Base-by-base conservation (phyloP, 202 grass and related monocot species). In the Dendrocalamus latiflorus region DNA sequence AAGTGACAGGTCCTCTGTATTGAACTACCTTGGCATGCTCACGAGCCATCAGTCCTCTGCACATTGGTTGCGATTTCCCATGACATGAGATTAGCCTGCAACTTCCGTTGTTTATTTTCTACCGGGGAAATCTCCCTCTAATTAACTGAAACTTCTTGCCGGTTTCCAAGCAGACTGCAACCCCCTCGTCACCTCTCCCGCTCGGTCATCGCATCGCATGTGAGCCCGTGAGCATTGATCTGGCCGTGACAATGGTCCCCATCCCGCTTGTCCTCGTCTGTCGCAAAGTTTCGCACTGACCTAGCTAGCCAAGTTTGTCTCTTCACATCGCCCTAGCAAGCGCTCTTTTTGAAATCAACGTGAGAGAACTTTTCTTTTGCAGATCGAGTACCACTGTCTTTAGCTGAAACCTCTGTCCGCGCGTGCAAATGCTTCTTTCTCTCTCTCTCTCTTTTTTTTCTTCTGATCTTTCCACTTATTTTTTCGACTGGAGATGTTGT, bases 21-120 rank as follows among this genome's bases (percentile, higher is more conserved):
- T 20, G 1, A 21, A 4, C 18, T 13, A 4, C 55, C 4, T 18
- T 13, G 34, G 77, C 34, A 68, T 18, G 34, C 15, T 56, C 53
- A 20, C 5, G 2, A 12, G 47, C 2, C 7, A 37, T 51, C 49
- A 20, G 17, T 18, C 17, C 16, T 51, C 21, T 6, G 57, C 69
- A 6, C 28, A 26, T 15, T 51, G 83, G 15, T 44, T 39, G 15
- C 3, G 13, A 54, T 1, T 39, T 20, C 74, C 74, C 30, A 77
- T 70, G 39, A 14, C 28, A 77, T 42, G 41, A 33, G 55, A 78
- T 85, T 65, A 34, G 13, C 24, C 85, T 70, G 72, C 78, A 62
- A 22, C 34, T 38, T 60, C 36, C 36, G 5, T 81, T 44, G 63
- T 79, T 55, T 55, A 43, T 43, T 16, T 17, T n/a, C 41, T 26